A percentile compares a stretch with the other conserved stretches of the same genome.
These are phyloP conservation scores for Vitis cinerea DNA, from an alignment of 164 flowering plant species.

Conservation along the genomic window DNA sequence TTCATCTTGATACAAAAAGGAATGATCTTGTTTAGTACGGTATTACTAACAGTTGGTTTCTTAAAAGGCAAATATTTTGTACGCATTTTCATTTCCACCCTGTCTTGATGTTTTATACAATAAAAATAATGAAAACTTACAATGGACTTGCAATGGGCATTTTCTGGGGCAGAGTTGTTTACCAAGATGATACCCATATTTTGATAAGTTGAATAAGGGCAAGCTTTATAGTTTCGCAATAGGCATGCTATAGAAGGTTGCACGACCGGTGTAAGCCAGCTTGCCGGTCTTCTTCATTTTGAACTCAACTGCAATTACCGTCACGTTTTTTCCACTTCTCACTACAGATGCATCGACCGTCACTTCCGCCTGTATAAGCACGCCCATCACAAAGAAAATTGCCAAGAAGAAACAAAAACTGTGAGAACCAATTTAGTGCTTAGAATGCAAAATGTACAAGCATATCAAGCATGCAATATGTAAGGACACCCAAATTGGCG, in stretches of 20 bases:
- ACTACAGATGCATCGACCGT: constrained; percentile 50
- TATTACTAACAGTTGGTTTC: no score
- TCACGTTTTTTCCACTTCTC: constrained; percentile 67
- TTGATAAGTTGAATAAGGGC: not conserved
- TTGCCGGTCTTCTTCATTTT: constrained; percentile 42
- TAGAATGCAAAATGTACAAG: not conserved
- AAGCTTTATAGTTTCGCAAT: constrained; percentile 40
- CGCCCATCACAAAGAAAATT: not conserved
- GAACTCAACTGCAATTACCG: constrained; percentile 54
- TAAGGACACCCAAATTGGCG: no score
- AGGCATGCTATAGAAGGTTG: constrained; percentile 62
- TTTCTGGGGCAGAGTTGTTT: no score
- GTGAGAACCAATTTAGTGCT: not conserved
- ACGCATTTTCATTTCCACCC: no score
- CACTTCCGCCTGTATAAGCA: constrained; percentile 45
- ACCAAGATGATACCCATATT: not conserved
- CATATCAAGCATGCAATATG: no score
- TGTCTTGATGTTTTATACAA: no score
- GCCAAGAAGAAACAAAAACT: no score
- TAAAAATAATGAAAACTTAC: no score
- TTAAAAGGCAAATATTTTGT: no score
- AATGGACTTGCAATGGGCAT: no score
- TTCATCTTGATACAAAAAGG: no score
- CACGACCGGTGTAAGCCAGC: constrained; percentile 49
- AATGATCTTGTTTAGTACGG: no score